Percentiles rank a stretch among this genome's conserved stretches.
phyloP scores from a whole-genome alignment of 768 basidiomycete genomes.

The Zangia roseola region DNA sequence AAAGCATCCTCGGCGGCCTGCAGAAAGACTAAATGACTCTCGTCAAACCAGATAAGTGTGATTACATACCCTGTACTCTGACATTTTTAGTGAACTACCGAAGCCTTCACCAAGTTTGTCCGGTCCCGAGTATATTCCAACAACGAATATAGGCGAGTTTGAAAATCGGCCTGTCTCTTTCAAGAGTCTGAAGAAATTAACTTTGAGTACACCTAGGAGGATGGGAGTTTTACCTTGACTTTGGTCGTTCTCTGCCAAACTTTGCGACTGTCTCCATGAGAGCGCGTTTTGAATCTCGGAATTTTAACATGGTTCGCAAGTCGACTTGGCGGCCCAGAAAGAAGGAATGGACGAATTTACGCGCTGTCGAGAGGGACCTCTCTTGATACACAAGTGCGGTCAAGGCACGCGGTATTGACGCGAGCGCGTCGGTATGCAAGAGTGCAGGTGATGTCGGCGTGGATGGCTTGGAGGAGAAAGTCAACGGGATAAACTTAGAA shows the following conservation, averaged over 20 bases:
- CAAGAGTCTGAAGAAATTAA: slow-evolving; percentile 55
- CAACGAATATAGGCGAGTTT: slow-evolving; percentile 90
- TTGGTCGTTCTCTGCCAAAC: slow-evolving; percentile 62
- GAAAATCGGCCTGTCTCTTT: slow-evolving; percentile 92
- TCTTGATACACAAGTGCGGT: slow-evolving; percentile 88
- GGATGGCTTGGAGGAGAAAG: slow-evolving; percentile 39
- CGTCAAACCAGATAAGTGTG: background rate
- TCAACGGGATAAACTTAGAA: slow-evolving; percentile 1
- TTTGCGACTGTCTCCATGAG: slow-evolving; percentile 71
- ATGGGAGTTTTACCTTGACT: slow-evolving; percentile 53
- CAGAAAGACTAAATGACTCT: background rate
- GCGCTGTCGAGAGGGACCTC: slow-evolving; percentile 80
- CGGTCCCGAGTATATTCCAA: slow-evolving; percentile 85
- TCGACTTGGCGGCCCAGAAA: slow-evolving; percentile 88
- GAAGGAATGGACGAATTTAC: slow-evolving; percentile 83
- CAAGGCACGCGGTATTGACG: slow-evolving; percentile 82
- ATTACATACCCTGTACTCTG: slow-evolving; percentile 76
- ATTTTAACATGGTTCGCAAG: slow-evolving; percentile 74
- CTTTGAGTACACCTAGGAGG: no score
- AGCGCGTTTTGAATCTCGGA: slow-evolving; percentile 77
- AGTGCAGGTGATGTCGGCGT: slow-evolving; percentile 49
- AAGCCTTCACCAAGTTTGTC: slow-evolving; percentile 94
- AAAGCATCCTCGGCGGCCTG: slow-evolving; percentile 87
- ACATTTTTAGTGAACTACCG: slow-evolving; percentile 91
- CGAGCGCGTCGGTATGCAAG: slow-evolving; percentile 83